Evolutionary conservation across 257 asterid genomes (phyloP), one percentile per base, ranked within the genome.

Genomic region (Thymus quinquecostatus): DNA sequence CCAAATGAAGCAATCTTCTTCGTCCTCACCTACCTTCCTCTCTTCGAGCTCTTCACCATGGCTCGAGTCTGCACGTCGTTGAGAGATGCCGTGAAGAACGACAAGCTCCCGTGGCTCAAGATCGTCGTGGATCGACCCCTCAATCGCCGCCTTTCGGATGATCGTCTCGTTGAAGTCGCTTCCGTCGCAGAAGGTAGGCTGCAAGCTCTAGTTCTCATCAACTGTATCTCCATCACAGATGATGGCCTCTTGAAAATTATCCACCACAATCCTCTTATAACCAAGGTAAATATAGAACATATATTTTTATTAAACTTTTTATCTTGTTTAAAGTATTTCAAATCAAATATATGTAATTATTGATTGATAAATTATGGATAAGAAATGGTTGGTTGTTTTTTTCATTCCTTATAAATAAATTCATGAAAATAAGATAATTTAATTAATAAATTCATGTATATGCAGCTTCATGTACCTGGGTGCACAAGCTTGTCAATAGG

Each of bases 1-100:
- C 96, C 95, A 51, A 83, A 87, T 49, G 96, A 84, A 80, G 85
- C 96, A 10, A 48, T 94, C 4, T 91, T 86, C 84, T 83, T 82
- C 36, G 89, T 83, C 9, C 73, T 94, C 50, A 44, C 91, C 28
- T 89, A 86, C 66, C 91, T 91, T 50, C 95, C 91, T 60, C 77
- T 91, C 2, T 84, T 55, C 47, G 92, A 91, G 61, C 95, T 94
- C 50, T 38, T 89, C 28, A 48, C 76, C 43, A 75, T 83, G 79
- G 49, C 75, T 1, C 81, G 71, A 80, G 96, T 94, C 27, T 94
- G 92, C 82, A 80, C 61, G 74, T 89, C 97, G 43, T 55, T 91
- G 7, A 79, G 82, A 77, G 86, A 91, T 33, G 96, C 95, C 44
- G 60, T 89, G 55, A 49, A 79, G 47, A 50, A 72, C 10, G 97